Percentiles rank a stretch among this genome's conserved stretches.
These are phyloP conservation scores for Fusarium chaquense DNA, from an alignment of 2,329 filamentous ascomycete genomes.

Conservation along the genomic window DNA sequence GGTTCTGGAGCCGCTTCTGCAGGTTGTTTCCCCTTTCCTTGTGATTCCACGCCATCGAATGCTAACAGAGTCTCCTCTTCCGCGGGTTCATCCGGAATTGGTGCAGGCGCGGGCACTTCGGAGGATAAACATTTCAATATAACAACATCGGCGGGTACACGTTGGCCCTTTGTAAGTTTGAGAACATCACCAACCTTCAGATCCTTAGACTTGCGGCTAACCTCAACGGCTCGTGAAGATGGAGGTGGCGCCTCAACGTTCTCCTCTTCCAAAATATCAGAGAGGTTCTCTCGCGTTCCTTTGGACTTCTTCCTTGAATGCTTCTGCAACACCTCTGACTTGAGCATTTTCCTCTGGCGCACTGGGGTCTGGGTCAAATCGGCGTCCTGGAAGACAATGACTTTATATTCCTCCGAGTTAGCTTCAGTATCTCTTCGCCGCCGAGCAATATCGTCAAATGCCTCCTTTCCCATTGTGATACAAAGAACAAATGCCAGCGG, in stretches of 20 bases:
- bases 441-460: slow-evolving; percentile 89
- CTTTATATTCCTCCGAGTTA: slow-evolving; percentile 89
- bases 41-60: slow-evolving; percentile 54
- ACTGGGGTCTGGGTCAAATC: slow-evolving; percentile 55
- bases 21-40: slow-evolving; percentile 53
- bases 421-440: slow-evolving; percentile 91
- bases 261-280: slow-evolving; percentile 78
- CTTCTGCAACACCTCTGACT: slow-evolving; percentile 55
- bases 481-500: slow-evolving; percentile 91
- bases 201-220: slow-evolving; percentile 85
- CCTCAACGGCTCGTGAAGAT: slow-evolving; percentile 70
- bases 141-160: slow-evolving; percentile 93
- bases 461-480: slow-evolving; percentile 96
- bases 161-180: slow-evolving; percentile 90
- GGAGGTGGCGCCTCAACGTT: slow-evolving; percentile 54
- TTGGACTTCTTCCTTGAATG: slow-evolving; percentile 50
- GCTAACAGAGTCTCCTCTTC: slow-evolving; percentile 59
- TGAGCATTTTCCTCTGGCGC: slow-evolving; percentile 56
- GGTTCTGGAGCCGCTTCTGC: slow-evolving; percentile 44
- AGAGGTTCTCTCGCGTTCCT: slow-evolving; percentile 56
- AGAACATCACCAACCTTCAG: slow-evolving; percentile 96
- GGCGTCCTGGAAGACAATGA: slow-evolving; percentile 77
- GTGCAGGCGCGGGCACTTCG: slow-evolving; percentile 58
- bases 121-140: slow-evolving; percentile 84
- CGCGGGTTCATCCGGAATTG: slow-evolving; percentile 49